Conservation (phyloP, 345 rosid genomes). For the Salix caprea region DNA sequence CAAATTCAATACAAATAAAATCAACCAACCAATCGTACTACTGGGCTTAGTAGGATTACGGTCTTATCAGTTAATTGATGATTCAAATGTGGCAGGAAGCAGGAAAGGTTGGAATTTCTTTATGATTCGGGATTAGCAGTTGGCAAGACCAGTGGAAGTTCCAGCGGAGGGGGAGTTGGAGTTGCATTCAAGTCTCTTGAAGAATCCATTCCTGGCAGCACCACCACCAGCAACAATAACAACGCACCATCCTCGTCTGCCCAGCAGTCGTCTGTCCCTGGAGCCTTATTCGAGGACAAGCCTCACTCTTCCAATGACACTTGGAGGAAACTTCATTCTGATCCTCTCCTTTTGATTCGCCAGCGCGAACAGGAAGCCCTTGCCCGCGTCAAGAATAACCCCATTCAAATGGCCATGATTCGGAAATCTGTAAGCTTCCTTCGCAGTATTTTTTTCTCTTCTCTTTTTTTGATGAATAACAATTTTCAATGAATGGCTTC, state of each 20-base stretch:
- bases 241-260: constrained; percentile 13
- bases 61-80: background rate
- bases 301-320: constrained; percentile 73
- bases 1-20: too few relatives aligned
- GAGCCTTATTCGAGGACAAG: constrained; percentile 90
- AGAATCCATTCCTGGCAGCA: constrained; percentile 4
- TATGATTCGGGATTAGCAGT: constrained; percentile 92
- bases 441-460: background rate
- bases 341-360: constrained; percentile 85
- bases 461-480: background rate
- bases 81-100: constrained; percentile 49
- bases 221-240: background rate
- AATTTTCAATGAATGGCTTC: background rate
- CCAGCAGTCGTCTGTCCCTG: constrained; percentile 51
- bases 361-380: constrained; percentile 95
- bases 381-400: constrained; percentile 90
- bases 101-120: constrained; percentile 90
- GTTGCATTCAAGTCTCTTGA: constrained; percentile 72
- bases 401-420: constrained; percentile 81
- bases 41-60: too few relatives aligned
- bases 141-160: constrained; percentile 47
- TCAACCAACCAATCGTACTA: too few relatives aligned
- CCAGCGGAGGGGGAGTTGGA: constrained; percentile 39
- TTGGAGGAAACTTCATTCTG: constrained; percentile 92
- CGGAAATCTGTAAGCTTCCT: constrained; percentile 65